These are phyloP conservation scores for Trichoderma breve DNA, from an alignment of 2,329 filamentous ascomycete genomes.

Conservation along the genomic window DNA sequence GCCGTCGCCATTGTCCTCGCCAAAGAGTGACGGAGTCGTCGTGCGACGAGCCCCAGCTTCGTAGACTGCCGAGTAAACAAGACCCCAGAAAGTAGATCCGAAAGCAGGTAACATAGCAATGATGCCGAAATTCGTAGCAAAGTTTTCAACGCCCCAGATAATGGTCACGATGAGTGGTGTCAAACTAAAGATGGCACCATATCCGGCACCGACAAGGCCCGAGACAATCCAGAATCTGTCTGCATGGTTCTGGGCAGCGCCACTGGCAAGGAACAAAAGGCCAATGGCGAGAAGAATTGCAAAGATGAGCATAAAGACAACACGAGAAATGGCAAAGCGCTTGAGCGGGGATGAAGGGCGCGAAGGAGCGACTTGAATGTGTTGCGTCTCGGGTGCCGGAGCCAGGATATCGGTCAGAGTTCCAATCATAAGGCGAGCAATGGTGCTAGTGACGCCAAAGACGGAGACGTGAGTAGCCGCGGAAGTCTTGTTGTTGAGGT, in stretches of 20 bases:
- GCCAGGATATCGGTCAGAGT: constrained; percentile 86
- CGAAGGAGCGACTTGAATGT: constrained; percentile 45
- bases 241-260: constrained; percentile 68
- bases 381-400: constrained; percentile 59
- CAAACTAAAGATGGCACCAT: constrained; percentile 86
- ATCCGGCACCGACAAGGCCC: constrained; percentile 80
- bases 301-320: constrained; percentile 75
- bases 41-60: constrained; percentile 59
- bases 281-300: constrained; percentile 72
- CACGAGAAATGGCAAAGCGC: constrained; percentile 67
- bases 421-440: constrained; percentile 86
- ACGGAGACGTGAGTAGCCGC: constrained; percentile 89
- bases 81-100: constrained; percentile 85
- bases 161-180: constrained; percentile 92
- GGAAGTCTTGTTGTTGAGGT: constrained; percentile 50
- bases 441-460: constrained; percentile 83
- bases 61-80: constrained; percentile 82
- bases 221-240: constrained; percentile 85
- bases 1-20: constrained; percentile 30
- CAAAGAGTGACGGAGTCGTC: constrained; percentile 25
- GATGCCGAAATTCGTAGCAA: constrained; percentile 97
- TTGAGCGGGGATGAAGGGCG: constrained; percentile 29
- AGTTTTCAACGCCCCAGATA: constrained; percentile 98
- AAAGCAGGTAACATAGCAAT: constrained; percentile 87
- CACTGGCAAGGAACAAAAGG: constrained; percentile 74